A percentile compares a stretch with the other conserved stretches of the same genome.
phyloP scores from a whole-genome alignment of 2,329 filamentous ascomycete genomes.

The Tolypocladium paradoxum region DNA sequence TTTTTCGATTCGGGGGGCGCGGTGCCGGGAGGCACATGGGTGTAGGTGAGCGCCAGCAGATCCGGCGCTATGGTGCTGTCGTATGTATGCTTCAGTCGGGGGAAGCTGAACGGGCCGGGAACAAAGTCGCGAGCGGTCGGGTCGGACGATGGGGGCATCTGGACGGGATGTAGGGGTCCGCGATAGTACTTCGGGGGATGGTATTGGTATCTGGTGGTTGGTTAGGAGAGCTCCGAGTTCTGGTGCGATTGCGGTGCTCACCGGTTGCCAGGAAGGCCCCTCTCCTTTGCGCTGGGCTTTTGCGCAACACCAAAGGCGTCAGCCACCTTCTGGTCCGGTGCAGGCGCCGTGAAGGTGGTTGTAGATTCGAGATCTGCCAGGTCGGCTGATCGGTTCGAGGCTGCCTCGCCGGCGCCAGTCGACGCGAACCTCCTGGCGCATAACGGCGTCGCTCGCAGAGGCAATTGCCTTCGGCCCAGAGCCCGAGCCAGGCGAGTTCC shows the following conservation, averaged over 20 bases:
- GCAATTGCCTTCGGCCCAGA: slow-evolving; percentile 17
- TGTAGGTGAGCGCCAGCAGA: slow-evolving; percentile 79
- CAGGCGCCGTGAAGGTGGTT: slow-evolving; percentile 35
- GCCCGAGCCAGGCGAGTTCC: slow-evolving; percentile 24
- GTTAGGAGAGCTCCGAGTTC: slow-evolving; percentile 2
- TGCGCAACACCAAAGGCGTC: slow-evolving; percentile 30
- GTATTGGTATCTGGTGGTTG: slow-evolving; percentile 68
- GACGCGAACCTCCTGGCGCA: slow-evolving; percentile 33
- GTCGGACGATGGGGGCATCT: slow-evolving; percentile 77
- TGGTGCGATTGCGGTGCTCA: slow-evolving; percentile 12
- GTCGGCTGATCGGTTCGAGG: slow-evolving; percentile 11
- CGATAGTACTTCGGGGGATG: slow-evolving; percentile 91
- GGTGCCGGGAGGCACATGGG: slow-evolving; percentile 72
- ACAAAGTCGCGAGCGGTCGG: slow-evolving; percentile 79
- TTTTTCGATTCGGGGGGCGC: slow-evolving; percentile 31
- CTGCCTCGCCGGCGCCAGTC: slow-evolving; percentile 27
- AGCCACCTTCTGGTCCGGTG: slow-evolving; percentile 25
- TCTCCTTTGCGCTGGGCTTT: slow-evolving; percentile 21
- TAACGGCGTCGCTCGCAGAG: slow-evolving; percentile 11
- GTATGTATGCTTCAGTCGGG: slow-evolving; percentile 84
- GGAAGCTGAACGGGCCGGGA: slow-evolving; percentile 81
- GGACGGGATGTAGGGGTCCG: slow-evolving; percentile 84
- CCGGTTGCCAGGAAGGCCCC: slow-evolving; percentile 36
- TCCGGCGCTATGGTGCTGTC: slow-evolving; percentile 77
- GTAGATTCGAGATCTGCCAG: slow-evolving; percentile 39